Conservation (phyloP, 176 grass and related monocot species). For the Pontederia paniculata region DNA sequence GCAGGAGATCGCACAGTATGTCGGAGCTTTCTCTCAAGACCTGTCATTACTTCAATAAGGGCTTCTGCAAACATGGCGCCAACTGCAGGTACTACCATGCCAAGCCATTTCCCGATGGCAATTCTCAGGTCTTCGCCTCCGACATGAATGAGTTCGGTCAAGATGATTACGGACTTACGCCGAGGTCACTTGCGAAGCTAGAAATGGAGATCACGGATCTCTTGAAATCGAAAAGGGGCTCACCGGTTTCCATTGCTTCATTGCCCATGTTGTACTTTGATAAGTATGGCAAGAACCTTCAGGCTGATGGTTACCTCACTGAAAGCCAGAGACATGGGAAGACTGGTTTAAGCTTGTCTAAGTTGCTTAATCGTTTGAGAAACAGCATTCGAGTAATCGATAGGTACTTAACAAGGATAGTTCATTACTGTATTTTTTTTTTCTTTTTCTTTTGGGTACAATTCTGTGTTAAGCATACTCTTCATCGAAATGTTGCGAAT, state of each 20-base stretch:
- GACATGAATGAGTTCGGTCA: slow-evolving; percentile 5
- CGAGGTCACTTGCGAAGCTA: slow-evolving; percentile 26
- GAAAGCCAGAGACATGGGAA: slow-evolving; percentile 88
- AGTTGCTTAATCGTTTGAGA: slow-evolving; percentile 55
- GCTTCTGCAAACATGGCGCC: neutral
- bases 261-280: slow-evolving; percentile 67
- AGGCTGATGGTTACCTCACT: slow-evolving; percentile 84
- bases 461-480: too few relatives aligned
- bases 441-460: too few relatives aligned
- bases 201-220: slow-evolving; percentile 54
- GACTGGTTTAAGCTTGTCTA: slow-evolving; percentile 68
- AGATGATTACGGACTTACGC: slow-evolving; percentile 8
- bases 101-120: neutral
- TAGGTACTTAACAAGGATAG: too few relatives aligned
- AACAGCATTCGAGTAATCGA: slow-evolving; percentile 56
- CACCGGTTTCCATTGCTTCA: slow-evolving; percentile 76
- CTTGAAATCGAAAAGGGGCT: slow-evolving; percentile 38
- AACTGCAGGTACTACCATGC: neutral
- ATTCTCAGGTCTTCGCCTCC: neutral
- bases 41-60: slow-evolving; percentile 44
- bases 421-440: too few relatives aligned
- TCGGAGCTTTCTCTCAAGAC: slow-evolving; percentile 23
- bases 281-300: slow-evolving; percentile 65
- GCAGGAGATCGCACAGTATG: slow-evolving; percentile 14
- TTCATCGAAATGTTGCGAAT: too few relatives aligned